A percentile compares a stretch with the other conserved stretches of the same genome.
phyloP scores from a whole-genome alignment of 331 rosid species.

The Pyrus hybrid region DNA sequence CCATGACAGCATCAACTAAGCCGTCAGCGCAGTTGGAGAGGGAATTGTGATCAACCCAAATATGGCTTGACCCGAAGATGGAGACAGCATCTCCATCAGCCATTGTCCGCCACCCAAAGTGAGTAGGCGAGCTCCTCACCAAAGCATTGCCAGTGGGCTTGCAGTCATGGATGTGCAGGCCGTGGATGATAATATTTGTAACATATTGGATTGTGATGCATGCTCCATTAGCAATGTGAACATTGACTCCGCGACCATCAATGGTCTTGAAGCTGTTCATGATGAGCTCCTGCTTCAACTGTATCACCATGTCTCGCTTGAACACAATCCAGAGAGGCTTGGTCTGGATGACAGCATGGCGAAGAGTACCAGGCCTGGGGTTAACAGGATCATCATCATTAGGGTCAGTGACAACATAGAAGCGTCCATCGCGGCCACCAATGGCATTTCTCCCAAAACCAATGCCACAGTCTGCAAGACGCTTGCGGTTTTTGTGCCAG shows the following conservation, averaged over 20 bases:
- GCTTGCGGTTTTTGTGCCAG: constrained; percentile 88
- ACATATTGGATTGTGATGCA: constrained; percentile 85
- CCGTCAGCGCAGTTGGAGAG: constrained; percentile 96
- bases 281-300: constrained; percentile 81
- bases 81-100: constrained; percentile 95
- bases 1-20: constrained; percentile 96
- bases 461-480: constrained; percentile 93
- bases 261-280: constrained; percentile 95
- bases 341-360: constrained; percentile 91
- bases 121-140: constrained; percentile 92
- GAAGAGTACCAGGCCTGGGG: constrained; percentile 85
- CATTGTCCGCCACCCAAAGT: constrained; percentile 95
- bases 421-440: constrained; percentile 95
- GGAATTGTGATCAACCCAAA: constrained; percentile 95
- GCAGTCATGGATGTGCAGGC: constrained; percentile 90
- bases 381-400: constrained; percentile 70
- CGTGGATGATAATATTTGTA: constrained; percentile 80
- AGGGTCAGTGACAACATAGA: constrained; percentile 81
- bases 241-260: constrained; percentile 88
- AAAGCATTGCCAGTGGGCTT: constrained; percentile 91
- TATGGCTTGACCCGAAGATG: constrained; percentile 87
- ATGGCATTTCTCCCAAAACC: constrained; percentile 94
- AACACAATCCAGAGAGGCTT: constrained; percentile 92
- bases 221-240: constrained; percentile 93
- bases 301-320: constrained; percentile 93